Percentiles rank a stretch among this genome's conserved stretches.
phyloP scores from a whole-genome alignment of 2,329 filamentous ascomycete genomes.

The Fusarium oligoseptatum region DNA sequence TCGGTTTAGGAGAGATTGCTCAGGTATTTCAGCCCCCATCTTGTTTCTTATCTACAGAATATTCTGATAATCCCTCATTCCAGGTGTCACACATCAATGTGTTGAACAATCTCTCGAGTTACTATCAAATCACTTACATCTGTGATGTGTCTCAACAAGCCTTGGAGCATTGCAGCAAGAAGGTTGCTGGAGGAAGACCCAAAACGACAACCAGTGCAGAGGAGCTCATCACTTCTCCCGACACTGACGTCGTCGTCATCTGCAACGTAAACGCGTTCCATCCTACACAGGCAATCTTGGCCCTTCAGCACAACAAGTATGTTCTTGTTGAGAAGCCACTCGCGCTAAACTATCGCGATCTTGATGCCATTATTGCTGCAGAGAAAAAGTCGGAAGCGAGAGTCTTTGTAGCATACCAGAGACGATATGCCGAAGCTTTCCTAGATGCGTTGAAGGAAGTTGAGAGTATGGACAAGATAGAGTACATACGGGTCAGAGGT shows the following conservation, averaged over 20 bases:
- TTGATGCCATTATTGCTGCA: conserved; percentile 62
- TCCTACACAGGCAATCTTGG: conserved; percentile 62
- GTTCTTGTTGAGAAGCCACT: conserved; percentile 72
- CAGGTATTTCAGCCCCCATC: conserved; percentile 7
- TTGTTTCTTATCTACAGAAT: not conserved
- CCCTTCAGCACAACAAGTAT: conserved; percentile 67
- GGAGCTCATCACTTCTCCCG: conserved; percentile 57
- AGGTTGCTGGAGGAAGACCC: conserved; percentile 36
- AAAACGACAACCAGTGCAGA: conserved; percentile 53
- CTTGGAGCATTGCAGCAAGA: conserved; percentile 44
- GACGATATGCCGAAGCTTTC: conserved; percentile 71
- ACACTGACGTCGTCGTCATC: conserved; percentile 68
- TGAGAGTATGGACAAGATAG: conserved; percentile 62
- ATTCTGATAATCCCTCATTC: conserved; percentile 6
- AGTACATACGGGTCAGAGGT: conserved; percentile 63
- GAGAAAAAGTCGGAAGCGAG: conserved; percentile 57
- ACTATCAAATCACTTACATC: conserved; percentile 62
- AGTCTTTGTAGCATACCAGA: conserved; percentile 72
- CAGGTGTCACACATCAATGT: conserved; percentile 68
- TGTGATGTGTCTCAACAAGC: conserved; percentile 62
- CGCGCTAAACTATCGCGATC: conserved; percentile 61
- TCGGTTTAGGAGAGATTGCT: conserved; percentile 25
- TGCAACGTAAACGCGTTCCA: conserved; percentile 68
- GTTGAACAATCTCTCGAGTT: conserved; percentile 57
- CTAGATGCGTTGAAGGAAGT: conserved; percentile 67